These are phyloP conservation scores for Platanthera zijinensis DNA, from an alignment of 106 monocot species.

Conservation along the genomic window DNA sequence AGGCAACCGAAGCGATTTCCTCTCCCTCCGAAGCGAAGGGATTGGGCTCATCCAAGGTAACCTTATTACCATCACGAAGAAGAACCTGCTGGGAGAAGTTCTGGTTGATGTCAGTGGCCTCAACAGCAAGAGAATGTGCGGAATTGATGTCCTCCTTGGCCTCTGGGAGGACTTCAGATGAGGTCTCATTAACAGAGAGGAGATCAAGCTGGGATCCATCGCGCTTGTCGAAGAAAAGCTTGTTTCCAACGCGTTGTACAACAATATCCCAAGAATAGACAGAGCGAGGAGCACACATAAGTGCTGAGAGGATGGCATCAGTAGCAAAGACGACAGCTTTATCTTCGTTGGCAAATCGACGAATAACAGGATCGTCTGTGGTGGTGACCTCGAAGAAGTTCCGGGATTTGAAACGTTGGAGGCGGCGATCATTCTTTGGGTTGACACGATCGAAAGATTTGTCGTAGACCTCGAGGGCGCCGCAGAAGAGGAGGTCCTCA, in stretches of 20 bases:
- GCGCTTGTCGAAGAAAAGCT: too few species aligned
- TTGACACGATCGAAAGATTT: conserved; percentile 61
- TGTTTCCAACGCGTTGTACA: conserved; percentile 91
- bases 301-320: conserved; percentile 77
- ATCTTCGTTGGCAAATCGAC: conserved; percentile 84
- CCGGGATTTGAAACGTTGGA: conserved; percentile 79
- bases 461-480: conserved; percentile 80
- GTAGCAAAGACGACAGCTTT: conserved; percentile 94
- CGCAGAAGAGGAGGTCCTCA: conserved; percentile 68
- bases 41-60: conserved; percentile 82
- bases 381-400: conserved; percentile 94
- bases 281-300: conserved; percentile 90
- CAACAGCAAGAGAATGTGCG: conserved; percentile 65
- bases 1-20: conserved; percentile 77
- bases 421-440: conserved; percentile 77
- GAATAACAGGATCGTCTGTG: conserved; percentile 91
- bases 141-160: conserved; percentile 96
- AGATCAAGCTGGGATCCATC: conserved; percentile 96
- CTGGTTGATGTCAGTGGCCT: conserved; percentile 94
- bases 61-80: conserved; percentile 91
- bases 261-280: conserved; percentile 89
- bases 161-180: conserved; percentile 76
- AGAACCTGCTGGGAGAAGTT: too few species aligned
- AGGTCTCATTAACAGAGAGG: conserved; percentile 77
- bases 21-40: conserved; percentile 73